Percentiles rank a stretch among this genome's conserved stretches.
phyloP scores from a whole-genome alignment of 768 basidiomycete genomes.

The Pleurotus platypus region DNA sequence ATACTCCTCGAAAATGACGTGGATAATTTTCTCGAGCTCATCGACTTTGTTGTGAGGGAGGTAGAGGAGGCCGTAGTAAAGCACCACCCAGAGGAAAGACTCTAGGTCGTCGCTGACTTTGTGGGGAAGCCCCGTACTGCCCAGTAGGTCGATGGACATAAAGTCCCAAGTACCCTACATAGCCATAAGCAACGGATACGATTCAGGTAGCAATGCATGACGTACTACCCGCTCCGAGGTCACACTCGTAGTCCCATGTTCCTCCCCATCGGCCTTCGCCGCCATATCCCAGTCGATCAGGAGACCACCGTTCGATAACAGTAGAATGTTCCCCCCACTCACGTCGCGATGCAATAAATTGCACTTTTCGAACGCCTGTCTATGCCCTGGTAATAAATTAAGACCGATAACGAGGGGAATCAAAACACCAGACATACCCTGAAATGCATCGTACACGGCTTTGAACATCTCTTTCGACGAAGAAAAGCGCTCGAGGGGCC shows the following conservation, averaged over 20 bases:
- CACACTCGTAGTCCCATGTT: background rate
- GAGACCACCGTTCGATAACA: conserved; percentile 1
- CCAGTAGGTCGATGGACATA: conserved; percentile 20
- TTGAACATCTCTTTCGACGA: conserved; percentile 1
- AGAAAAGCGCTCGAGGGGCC: background rate
- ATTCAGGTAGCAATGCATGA: background rate
- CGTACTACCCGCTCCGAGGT: conserved; percentile 3
- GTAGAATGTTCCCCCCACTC: conserved; percentile 8
- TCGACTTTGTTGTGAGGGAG: conserved; percentile 7
- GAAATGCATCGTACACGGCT: conserved; percentile 16
- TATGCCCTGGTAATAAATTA: conserved; percentile 6
- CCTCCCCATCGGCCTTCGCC: background rate
- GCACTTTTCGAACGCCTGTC: conserved; percentile 5
- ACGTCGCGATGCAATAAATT: conserved; percentile 9
- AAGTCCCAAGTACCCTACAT: conserved; percentile 20
- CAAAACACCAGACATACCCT: conserved; percentile 2
- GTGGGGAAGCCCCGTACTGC: conserved; percentile 12
- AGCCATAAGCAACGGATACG: too few relatives aligned
- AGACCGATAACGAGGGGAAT: background rate
- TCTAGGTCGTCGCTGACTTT: conserved; percentile 25
- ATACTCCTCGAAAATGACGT: too few relatives aligned
- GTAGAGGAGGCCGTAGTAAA: conserved; percentile 13
- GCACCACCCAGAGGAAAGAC: conserved; percentile 22
- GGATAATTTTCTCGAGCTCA: too few relatives aligned
- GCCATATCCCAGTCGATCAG: conserved; percentile 10